phyloP scores from a whole-genome alignment of 1,284 basidiomycete genomes.

The Ganoderma lingzhi region DNA sequence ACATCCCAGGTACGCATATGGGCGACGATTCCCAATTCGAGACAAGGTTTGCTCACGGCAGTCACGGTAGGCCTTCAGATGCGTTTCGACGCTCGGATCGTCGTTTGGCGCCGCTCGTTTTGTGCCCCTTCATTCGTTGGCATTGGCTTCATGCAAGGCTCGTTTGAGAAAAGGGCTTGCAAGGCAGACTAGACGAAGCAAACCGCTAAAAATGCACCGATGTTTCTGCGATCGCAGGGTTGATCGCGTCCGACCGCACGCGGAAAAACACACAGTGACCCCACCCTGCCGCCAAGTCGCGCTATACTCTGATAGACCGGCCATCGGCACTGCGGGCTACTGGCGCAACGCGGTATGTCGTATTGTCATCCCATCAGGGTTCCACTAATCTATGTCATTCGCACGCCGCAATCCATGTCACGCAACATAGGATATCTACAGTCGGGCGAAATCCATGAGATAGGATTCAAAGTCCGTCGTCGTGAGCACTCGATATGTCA shows the following conservation, averaged over 20 bases:
- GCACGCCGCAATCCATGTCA: not conserved
- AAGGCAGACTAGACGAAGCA: not conserved
- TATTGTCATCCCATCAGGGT: not conserved
- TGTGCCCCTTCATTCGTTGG: too few species aligned
- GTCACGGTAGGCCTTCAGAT: not conserved
- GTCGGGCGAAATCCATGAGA: not conserved
- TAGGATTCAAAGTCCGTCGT: not conserved
- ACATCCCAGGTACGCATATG: conserved; percentile 14
- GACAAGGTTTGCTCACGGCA: conserved; percentile 11
- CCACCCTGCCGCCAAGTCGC: not conserved
- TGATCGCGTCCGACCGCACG: not conserved
- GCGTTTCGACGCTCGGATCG: not conserved
- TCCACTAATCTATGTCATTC: not conserved
- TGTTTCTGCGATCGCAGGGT: not conserved
- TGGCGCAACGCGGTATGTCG: not conserved
- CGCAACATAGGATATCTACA: not conserved
- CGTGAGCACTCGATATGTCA: not conserved
- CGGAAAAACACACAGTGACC: not conserved
- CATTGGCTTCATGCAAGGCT: not conserved
- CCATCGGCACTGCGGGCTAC: not conserved
- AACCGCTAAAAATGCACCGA: not conserved
- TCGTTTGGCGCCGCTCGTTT: not conserved
- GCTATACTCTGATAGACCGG: not conserved
- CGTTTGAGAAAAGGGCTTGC: not conserved
- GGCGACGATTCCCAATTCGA: conserved; percentile 13